Evolutionary conservation across 495 filamentous ascomycete genomes (phyloP).

Genomic region (Margaritispora aquatica): DNA sequence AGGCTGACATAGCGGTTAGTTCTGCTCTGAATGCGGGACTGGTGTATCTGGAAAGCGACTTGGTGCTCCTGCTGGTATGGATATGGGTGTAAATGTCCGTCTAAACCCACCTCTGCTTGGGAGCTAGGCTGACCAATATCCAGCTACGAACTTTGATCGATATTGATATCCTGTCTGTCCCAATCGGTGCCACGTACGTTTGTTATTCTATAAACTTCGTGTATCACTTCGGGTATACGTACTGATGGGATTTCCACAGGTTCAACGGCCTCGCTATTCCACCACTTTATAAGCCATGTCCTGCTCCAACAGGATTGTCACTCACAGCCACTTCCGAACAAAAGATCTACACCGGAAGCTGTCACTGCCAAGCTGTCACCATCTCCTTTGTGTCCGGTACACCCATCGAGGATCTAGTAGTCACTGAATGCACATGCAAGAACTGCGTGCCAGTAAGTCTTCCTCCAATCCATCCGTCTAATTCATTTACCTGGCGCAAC

Average conservation of each 20-base stretch:
- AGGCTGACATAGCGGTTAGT: slow-evolving; percentile 3
- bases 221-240: too few species aligned
- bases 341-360: not conserved
- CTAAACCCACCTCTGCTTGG: not conserved
- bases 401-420: not conserved
- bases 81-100: slow-evolving; percentile 17
- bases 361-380: not conserved
- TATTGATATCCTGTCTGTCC: slow-evolving; percentile 24
- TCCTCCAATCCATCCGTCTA: too few species aligned
- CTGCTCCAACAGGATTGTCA: not conserved
- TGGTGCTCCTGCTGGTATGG: not conserved
- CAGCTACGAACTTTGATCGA: slow-evolving; percentile 26
- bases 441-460: not conserved
- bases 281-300: slow-evolving; percentile 23
- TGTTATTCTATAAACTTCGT: too few species aligned
- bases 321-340: not conserved
- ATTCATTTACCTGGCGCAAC: too few species aligned
- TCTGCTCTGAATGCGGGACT: slow-evolving; percentile 19
- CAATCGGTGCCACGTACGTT: slow-evolving; percentile 13
- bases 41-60: slow-evolving; percentile 4
- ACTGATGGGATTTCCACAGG: slow-evolving; percentile 20
- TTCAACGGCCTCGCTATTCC: slow-evolving; percentile 30
- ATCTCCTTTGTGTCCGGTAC: not conserved
- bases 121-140: not conserved
- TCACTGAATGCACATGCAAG: not conserved